Evolutionary conservation across 352 stramenopile genomes (phyloP), one percentile per base, ranked within the genome.

Genomic region (Phytophthora pseudosyringae): DNA sequence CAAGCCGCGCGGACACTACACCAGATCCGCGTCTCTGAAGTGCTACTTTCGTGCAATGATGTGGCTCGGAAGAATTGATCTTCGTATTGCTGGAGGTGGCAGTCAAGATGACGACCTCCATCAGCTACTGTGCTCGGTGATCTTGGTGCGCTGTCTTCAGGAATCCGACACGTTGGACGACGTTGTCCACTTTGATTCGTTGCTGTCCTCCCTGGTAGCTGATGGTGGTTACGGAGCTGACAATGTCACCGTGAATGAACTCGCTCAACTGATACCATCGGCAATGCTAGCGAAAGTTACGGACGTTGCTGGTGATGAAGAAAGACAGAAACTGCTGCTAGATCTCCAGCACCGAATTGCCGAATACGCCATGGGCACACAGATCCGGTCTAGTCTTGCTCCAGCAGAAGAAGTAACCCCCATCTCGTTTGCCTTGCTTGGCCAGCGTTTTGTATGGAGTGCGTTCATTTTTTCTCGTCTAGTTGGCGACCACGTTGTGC

Each of bases 1-100:
- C 36, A 73, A 67, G 39, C 52, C 68, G 1, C 68, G 63, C 1
- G 63, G 67, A 28, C 67, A 75, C 28, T 75, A 75, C 45, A 67
- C 60, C 15, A 67, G 64, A 38, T 65, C 62, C 4, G 31, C 58
- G 18, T 5, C 52, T 16, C 33, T 74, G 4, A 21, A 57, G 45
- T 21, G 38, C 12, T 67, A 67, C 56, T 70, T 74, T 31, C 67
- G 51, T 0, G 55, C 60, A 2, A 59, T 74, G 43, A 71, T 55
- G 41, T 74, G 67, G 67, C 32, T 74, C 1, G 60, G 67, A 1
- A 70, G 41, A 13, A 38, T 74, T 15, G 50, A 67, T 41, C 38
- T 70, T 57, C 50, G 50, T 3, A 47, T 71, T 5, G 47, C 65
- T 15, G 59, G 54, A 12, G 67, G 60, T 7, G 49, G 53, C 1